These are phyloP conservation scores for Samsoniella hepiali DNA, from an alignment of 2,329 filamentous ascomycete species.

Conservation along the genomic window DNA sequence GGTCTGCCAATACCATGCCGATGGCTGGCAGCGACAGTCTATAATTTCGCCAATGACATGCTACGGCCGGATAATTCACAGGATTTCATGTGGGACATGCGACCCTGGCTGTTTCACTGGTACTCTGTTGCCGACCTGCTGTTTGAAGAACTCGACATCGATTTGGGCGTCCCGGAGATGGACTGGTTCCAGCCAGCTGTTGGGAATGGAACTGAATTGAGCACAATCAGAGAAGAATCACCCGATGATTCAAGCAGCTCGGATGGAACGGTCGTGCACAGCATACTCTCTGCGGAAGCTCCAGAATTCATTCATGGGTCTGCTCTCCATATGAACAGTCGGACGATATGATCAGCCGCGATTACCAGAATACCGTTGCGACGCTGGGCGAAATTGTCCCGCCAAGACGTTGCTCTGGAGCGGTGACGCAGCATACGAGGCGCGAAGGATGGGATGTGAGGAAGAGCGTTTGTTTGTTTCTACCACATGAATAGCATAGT, in stretches of 20 bases:
- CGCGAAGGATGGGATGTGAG: no score
- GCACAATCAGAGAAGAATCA: neutral
- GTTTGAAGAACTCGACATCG: constrained; percentile 22
- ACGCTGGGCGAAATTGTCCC: neutral
- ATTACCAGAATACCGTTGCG: neutral
- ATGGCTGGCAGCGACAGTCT: constrained; percentile 32
- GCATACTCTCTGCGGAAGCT: neutral
- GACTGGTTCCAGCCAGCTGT: constrained; percentile 29
- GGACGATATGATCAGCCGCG: neutral
- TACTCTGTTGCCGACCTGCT: constrained; percentile 28
- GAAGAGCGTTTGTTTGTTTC: neutral
- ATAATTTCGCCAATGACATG: constrained; percentile 31
- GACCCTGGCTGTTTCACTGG: constrained; percentile 31
- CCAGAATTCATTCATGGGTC: neutral
- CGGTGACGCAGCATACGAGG: neutral
- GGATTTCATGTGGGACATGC: constrained; percentile 25
- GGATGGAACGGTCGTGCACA: constrained; percentile 9
- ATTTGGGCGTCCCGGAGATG: constrained; percentile 21
- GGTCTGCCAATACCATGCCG: constrained; percentile 30
- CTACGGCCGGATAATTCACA: constrained; percentile 23
- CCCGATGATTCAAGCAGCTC: neutral
- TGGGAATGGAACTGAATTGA: neutral
- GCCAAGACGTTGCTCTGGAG: neutral
- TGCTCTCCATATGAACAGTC: neutral
- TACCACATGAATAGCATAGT: no score